Evolutionary conservation across 306 rosid species (phyloP).

Genomic region (Dryas alaskensis): DNA sequence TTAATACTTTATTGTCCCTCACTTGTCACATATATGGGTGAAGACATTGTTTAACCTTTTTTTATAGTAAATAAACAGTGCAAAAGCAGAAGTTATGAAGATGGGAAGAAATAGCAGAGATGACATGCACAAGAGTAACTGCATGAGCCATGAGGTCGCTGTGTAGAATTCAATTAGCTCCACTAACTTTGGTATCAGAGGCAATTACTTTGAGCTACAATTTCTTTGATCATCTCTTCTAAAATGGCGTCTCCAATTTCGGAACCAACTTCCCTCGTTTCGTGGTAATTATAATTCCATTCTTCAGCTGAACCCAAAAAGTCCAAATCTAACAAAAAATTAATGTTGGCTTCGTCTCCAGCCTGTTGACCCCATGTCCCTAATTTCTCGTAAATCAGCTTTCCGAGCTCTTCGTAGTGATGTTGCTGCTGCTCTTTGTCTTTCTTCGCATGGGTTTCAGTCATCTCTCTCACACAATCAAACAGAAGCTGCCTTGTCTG

Average conservation of each 20-base stretch:
- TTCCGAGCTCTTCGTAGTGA: slow-evolving; percentile 39
- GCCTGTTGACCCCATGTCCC: slow-evolving; percentile 35
- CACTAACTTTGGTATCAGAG: neutral
- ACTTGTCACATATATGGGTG: too few relatives aligned
- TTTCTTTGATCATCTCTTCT: slow-evolving; percentile 42
- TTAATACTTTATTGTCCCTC: too few relatives aligned
- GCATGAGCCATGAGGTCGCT: too few relatives aligned
- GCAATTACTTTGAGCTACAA: slow-evolving; percentile 30
- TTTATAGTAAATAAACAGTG: neutral
- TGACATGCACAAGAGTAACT: too few relatives aligned
- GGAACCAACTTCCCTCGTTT: slow-evolving; percentile 40
- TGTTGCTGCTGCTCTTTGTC: slow-evolving; percentile 9
- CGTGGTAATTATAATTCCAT: slow-evolving; percentile 47
- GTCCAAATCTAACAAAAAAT: slow-evolving; percentile 38
- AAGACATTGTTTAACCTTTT: too few relatives aligned
- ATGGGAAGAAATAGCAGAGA: neutral
- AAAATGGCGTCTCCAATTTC: slow-evolving; percentile 60
- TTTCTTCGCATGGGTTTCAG: slow-evolving; percentile 29
- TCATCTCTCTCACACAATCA: slow-evolving; percentile 63
- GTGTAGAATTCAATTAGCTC: neutral
- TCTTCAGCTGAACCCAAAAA: slow-evolving; percentile 36
- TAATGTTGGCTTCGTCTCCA: slow-evolving; percentile 32
- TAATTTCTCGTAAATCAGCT: slow-evolving; percentile 42
- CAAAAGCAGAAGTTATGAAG: neutral
- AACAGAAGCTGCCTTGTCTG: slow-evolving; percentile 63